Evolutionary conservation across 371 early-diverging fungal species (phyloP), one percentile per base, ranked within the genome.

Genomic region (Rhizopus stolonifer): DNA sequence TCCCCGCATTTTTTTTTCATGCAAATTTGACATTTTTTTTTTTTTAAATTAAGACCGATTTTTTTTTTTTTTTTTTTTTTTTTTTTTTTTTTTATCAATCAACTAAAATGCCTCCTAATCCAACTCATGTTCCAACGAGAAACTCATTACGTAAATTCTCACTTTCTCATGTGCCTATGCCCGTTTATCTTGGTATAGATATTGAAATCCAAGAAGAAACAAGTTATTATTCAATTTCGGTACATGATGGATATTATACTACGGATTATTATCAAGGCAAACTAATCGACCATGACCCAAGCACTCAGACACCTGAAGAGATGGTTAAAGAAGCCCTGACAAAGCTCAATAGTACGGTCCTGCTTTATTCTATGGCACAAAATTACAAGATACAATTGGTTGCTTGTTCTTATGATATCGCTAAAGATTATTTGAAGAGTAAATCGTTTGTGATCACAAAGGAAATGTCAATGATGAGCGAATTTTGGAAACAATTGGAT

Each of bases 401-500:
- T 38, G 83, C 81, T 26, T 64, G 58, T 18, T 73, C 74, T 4
- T 54, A 60, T 14, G 56, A 58, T 19, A 39, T 72, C 21, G 64
- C 52, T 13, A 22, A 17, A 5, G 64, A 70, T 1, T 69, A 68
- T 11, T 22, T 70, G 13, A 24, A 49, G 13, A 58, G 65, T 32
- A 65, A 66, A 25, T 72, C 64, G 1, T 25, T 51, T 25, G 32
- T 48, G 5, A 43, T 39, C 10, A 17, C 49, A 19, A 54, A 63
- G 46, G 66, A 61, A 1, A 23, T 52, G 3, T 61, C 65, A 17
- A 59, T 85, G 15, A 77, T 83, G 53, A 77, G 79, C 24, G 62
- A 72, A 22, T 77, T 88, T 58, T 92, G 92, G 92, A 67, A 78
- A 32, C 87, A 90, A 29, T 54, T 89, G 22, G 92, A 92, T 61